These are phyloP conservation scores for Trypanosomatidae sp. DNA, from an alignment of 208 protist genomes.

Conservation along the genomic window DNA sequence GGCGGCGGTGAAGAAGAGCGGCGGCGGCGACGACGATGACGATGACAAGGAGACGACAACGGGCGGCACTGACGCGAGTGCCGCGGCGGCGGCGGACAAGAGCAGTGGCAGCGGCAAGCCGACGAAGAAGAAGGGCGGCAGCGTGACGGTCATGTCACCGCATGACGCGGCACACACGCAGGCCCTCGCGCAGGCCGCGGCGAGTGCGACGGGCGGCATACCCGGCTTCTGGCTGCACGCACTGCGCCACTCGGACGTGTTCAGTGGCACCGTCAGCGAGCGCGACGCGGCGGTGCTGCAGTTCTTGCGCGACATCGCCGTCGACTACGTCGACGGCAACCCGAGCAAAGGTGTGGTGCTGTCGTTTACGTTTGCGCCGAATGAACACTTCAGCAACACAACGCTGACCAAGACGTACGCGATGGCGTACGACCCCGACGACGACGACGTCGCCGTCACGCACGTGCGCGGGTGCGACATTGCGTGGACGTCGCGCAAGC, in stretches of 20 bases:
- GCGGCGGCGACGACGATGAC: neutral
- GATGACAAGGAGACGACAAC: neutral
- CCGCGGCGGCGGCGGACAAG: neutral
- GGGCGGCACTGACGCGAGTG: neutral
- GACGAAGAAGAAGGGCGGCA: constrained; percentile 5
- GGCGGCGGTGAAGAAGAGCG: neutral
- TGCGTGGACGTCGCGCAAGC: constrained; percentile 56
- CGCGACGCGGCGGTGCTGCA: constrained; percentile 40
- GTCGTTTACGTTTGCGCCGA: constrained; percentile 79
- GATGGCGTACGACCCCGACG: constrained; percentile 65
- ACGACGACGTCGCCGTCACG: constrained; percentile 50
- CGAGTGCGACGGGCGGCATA: constrained; percentile 50
- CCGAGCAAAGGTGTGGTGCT: constrained; percentile 59
- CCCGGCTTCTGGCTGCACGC: constrained; percentile 81
- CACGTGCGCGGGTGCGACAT: constrained; percentile 62
- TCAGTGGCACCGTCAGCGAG: constrained; percentile 45
- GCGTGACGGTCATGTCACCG: neutral
- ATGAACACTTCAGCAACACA: constrained; percentile 85
- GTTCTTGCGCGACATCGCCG: constrained; percentile 38
- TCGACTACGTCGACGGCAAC: constrained; percentile 28
- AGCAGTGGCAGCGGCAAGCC: neutral
- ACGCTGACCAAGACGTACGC: constrained; percentile 85
- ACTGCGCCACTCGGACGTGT: constrained; percentile 29
- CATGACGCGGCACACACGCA: neutral
- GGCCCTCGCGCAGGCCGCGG: constrained; percentile 20